A percentile compares a stretch with the other conserved stretches of the same genome.
phyloP scores from a whole-genome alignment of 2,329 filamentous ascomycete species.

The Penicillium sumatraense region DNA sequence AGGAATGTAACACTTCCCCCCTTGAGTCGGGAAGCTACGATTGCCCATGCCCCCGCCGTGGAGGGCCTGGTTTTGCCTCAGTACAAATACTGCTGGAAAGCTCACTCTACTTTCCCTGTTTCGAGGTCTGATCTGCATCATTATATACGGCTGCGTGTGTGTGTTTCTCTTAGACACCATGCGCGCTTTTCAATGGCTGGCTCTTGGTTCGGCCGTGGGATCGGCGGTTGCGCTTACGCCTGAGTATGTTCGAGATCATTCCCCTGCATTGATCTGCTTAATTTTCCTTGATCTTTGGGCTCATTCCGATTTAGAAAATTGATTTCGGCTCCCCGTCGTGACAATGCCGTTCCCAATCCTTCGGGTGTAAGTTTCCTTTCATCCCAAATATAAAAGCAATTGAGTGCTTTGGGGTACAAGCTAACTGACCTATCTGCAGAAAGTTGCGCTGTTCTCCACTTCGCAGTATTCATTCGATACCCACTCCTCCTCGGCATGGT shows the following conservation, averaged over 20 bases:
- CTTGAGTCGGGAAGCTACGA: constrained; percentile 2
- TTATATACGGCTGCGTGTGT: constrained; percentile 4
- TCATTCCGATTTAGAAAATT: constrained; percentile 31
- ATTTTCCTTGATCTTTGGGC: not conserved
- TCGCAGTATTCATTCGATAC: constrained; percentile 80
- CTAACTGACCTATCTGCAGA: constrained; percentile 25
- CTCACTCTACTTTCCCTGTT: not conserved
- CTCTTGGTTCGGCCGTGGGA: constrained; percentile 27
- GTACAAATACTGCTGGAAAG: not conserved
- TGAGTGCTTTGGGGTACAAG: too few relatives aligned
- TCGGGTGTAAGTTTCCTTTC: constrained; percentile 40
- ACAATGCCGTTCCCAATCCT: constrained; percentile 44
- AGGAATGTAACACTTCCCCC: constrained; percentile 13
- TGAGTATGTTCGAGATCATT: constrained; percentile 25
- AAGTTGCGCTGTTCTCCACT: constrained; percentile 57
- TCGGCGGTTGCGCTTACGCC: constrained; percentile 33
- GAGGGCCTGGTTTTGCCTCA: not conserved
- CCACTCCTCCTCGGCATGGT: constrained; percentile 63
- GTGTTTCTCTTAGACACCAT: constrained; percentile 21
- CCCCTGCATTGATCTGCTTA: not conserved
- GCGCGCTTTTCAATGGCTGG: constrained; percentile 30
- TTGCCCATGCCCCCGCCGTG: not conserved
- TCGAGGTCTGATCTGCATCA: constrained; percentile 1
- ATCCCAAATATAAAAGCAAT: too few relatives aligned
- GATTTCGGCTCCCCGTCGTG: constrained; percentile 43